A percentile compares a stretch with the other conserved stretches of the same genome.
phyloP scores from a whole-genome alignment of 2,329 filamentous ascomycete genomes.

The Aspergillus terreus region DNA sequence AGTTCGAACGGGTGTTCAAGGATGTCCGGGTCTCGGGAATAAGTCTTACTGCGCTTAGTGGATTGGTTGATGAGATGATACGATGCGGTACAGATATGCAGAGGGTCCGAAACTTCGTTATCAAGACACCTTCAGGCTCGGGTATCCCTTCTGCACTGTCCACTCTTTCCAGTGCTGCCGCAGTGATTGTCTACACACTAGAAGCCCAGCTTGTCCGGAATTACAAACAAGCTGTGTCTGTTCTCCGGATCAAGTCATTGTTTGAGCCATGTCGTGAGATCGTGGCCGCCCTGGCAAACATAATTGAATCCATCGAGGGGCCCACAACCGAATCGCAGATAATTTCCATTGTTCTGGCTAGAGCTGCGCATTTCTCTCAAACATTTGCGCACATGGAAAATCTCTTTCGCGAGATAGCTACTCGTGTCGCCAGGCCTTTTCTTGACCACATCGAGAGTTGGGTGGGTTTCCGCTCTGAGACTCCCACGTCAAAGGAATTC shows the following conservation, averaged over 20 bases:
- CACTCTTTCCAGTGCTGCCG: conserved; percentile 31
- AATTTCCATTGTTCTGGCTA: conserved; percentile 59
- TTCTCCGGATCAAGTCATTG: conserved; percentile 35
- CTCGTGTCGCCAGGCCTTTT: conserved; percentile 62
- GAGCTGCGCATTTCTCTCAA: conserved; percentile 62
- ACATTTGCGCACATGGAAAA: conserved; percentile 58
- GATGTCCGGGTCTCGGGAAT: conserved; percentile 49
- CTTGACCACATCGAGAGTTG: conserved; percentile 66
- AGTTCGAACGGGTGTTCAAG: conserved; percentile 40
- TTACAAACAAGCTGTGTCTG: conserved; percentile 25
- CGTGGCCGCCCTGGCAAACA: conserved; percentile 31
- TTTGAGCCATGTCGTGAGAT: conserved; percentile 39
- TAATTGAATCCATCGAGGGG: conserved; percentile 45
- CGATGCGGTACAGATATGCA: conserved; percentile 38
- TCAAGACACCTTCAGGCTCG: conserved; percentile 21
- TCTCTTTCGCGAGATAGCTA: conserved; percentile 65
- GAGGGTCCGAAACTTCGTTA: conserved; percentile 33
- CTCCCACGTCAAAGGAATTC: conserved; percentile 49
- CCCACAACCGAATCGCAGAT: conserved; percentile 57
- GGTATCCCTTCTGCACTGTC: conserved; percentile 30
- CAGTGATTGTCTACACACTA: conserved; percentile 34
- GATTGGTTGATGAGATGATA: conserved; percentile 27
- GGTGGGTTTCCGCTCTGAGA: conserved; percentile 65
- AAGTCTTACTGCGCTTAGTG: conserved; percentile 42
- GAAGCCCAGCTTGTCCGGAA: conserved; percentile 31